A percentile compares a stretch with the other conserved stretches of the same genome.
Evolutionary conservation across 2,329 filamentous ascomycete species (phyloP).

Genomic region (Chaetomiaceae sp.): DNA sequence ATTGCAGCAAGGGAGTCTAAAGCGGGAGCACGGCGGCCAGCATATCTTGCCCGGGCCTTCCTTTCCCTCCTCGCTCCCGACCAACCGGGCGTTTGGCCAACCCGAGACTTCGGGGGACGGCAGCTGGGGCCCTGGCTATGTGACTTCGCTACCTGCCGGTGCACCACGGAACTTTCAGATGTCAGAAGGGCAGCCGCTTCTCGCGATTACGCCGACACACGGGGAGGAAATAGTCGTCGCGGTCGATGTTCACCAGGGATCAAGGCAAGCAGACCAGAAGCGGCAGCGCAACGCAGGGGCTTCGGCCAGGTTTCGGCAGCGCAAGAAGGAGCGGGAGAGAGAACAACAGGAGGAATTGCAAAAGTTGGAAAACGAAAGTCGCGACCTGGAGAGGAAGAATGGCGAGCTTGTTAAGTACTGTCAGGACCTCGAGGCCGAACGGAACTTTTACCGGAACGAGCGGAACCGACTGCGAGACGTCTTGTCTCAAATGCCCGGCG

Average conservation of each 20-base stretch:
- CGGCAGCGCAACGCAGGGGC: conserved; percentile 79
- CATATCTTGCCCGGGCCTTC: conserved; percentile 18
- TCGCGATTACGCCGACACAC: conserved; percentile 33
- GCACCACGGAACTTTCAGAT: conserved; percentile 22
- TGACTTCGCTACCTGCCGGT: conserved; percentile 14
- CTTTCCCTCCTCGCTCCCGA: conserved; percentile 12
- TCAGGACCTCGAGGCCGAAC: conserved; percentile 54
- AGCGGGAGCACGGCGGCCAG: conserved; percentile 22
- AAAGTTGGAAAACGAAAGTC: conserved; percentile 62
- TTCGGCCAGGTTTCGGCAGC: conserved; percentile 73
- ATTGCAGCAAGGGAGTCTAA: conserved; percentile 3
- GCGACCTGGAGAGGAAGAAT: conserved; percentile 55
- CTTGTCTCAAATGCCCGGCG: conserved; percentile 54
- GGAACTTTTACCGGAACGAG: conserved; percentile 69
- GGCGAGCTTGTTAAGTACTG: conserved; percentile 52
- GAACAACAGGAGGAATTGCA: conserved; percentile 66
- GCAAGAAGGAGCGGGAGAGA: conserved; percentile 77
- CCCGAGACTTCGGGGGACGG: conserved; percentile 13
- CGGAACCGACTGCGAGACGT: conserved; percentile 67
- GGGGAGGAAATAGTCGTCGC: conserved; percentile 53
- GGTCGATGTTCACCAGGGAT: conserved; percentile 76
- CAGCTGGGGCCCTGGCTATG: conserved; percentile 18
- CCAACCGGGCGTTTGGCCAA: conserved; percentile 6
- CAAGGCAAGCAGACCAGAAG: conserved; percentile 79
- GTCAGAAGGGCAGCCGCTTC: conserved; percentile 28